A percentile compares a stretch with the other conserved stretches of the same genome.
Evolutionary conservation across 2,329 filamentous ascomycete species (phyloP).

Genomic region (Fusarium tuaranense): DNA sequence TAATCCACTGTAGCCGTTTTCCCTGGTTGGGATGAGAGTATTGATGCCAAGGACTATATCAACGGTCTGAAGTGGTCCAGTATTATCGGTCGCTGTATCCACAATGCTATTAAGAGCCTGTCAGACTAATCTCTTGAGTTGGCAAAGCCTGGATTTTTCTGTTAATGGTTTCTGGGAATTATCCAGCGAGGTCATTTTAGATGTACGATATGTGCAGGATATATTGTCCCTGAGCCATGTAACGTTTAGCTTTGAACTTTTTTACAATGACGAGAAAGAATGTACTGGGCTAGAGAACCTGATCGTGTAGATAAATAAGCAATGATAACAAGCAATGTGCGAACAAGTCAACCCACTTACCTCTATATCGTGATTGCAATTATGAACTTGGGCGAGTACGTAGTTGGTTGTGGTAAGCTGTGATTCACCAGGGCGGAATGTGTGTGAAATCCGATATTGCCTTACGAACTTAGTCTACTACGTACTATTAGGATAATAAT

Average conservation of each 20-base stretch:
- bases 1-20: conserved; percentile 62
- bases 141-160: not conserved
- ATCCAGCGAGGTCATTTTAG: not conserved
- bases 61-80: conserved; percentile 70
- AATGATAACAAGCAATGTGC: too few species aligned
- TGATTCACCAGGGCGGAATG: too few species aligned
- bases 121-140: not conserved
- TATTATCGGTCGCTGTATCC: conserved; percentile 67
- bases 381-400: too few species aligned
- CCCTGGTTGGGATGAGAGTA: conserved; percentile 72
- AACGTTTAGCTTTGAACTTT: not conserved
- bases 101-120: conserved; percentile 58
- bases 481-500: too few species aligned
- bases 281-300: too few species aligned
- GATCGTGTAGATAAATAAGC: too few species aligned
- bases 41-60: conserved; percentile 68
- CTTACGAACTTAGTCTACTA: too few species aligned
- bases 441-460: too few species aligned
- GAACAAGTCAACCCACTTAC: too few species aligned
- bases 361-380: too few species aligned
- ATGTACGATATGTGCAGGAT: conserved; percentile 1
- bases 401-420: too few species aligned
- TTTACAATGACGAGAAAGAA: not conserved
- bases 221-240: not conserved
- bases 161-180: not conserved